Percentiles rank a stretch among this genome's conserved stretches.
Evolutionary conservation across 2,329 filamentous ascomycete genomes (phyloP).

Genomic region (Ilyonectria destructans): DNA sequence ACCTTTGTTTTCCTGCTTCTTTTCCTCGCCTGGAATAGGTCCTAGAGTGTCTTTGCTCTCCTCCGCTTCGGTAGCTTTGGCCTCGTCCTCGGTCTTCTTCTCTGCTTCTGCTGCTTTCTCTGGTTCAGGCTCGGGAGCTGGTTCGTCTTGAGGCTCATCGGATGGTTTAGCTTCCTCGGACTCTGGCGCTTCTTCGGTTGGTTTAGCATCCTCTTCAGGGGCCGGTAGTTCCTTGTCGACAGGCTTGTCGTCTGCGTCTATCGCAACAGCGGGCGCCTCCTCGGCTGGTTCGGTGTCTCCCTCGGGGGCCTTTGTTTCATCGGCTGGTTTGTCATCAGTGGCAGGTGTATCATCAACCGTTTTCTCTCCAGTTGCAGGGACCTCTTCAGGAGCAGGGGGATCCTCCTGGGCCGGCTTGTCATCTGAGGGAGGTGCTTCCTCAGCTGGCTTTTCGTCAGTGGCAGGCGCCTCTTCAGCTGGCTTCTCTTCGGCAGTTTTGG

Average conservation of each 20-base stretch:
- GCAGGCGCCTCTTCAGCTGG: slow-evolving; percentile 14
- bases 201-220: slow-evolving; percentile 37
- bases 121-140: slow-evolving; percentile 40
- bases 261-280: slow-evolving; percentile 23
- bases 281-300: slow-evolving; percentile 36
- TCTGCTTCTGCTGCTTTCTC: slow-evolving; percentile 38
- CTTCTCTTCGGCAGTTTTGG: slow-evolving; percentile 41
- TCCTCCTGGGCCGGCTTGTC: slow-evolving; percentile 23
- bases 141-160: slow-evolving; percentile 38
- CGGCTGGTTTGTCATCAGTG: slow-evolving; percentile 46
- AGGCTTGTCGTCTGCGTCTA: slow-evolving; percentile 29
- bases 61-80: slow-evolving; percentile 49
- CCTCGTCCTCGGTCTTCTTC: slow-evolving; percentile 37
- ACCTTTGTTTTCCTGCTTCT: slow-evolving; percentile 61
- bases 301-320: slow-evolving; percentile 37
- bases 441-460: slow-evolving; percentile 25
- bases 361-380: slow-evolving; percentile 26
- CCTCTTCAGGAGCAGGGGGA: slow-evolving; percentile 10
- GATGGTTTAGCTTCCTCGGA: slow-evolving; percentile 40
- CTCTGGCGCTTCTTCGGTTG: slow-evolving; percentile 38
- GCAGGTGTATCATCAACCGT: slow-evolving; percentile 36
- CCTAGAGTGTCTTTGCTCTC: slow-evolving; percentile 60
- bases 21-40: slow-evolving; percentile 55
- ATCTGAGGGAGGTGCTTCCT: slow-evolving; percentile 17
- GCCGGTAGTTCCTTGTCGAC: slow-evolving; percentile 33